These are phyloP conservation scores for Daldinia childiae DNA, from an alignment of 495 filamentous ascomycete genomes.

Conservation along the genomic window DNA sequence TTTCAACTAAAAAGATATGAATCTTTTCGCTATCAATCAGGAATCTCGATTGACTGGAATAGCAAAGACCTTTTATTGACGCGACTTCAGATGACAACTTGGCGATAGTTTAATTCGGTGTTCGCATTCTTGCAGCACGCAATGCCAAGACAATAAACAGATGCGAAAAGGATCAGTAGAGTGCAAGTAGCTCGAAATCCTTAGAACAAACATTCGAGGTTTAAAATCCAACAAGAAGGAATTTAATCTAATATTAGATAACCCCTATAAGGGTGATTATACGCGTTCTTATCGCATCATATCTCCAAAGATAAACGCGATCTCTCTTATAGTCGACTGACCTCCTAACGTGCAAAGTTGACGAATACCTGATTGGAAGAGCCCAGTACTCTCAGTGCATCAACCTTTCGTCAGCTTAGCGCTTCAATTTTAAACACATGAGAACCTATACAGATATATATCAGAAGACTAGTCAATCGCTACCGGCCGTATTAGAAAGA, in stretches of 20 bases:
- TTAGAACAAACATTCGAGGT: neutral
- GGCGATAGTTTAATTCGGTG: neutral
- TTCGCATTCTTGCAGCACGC: neutral
- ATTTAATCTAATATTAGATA: neutral
- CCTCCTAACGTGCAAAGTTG: too few species aligned
- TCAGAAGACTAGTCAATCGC: too few species aligned
- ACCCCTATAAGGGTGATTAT: neutral
- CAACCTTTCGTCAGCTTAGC: too few species aligned
- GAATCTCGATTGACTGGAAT: neutral
- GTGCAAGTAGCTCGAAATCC: neutral
- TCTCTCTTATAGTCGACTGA: too few species aligned
- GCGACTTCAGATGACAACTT: neutral
- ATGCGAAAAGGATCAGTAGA: neutral
- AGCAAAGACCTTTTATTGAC: neutral
- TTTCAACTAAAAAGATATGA: neutral
- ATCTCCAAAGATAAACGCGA: neutral
- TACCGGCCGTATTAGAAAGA: neutral
- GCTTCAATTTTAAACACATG: too few species aligned
- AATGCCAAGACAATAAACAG: neutral
- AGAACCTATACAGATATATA: too few species aligned
- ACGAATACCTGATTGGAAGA: too few species aligned
- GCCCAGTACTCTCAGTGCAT: too few species aligned
- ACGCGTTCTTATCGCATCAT: neutral
- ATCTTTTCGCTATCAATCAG: neutral
- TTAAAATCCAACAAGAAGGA: neutral